Evolutionary conservation across 306 rosid genomes (phyloP).

Genomic region (Cotoneaster glaucophyllus): DNA sequence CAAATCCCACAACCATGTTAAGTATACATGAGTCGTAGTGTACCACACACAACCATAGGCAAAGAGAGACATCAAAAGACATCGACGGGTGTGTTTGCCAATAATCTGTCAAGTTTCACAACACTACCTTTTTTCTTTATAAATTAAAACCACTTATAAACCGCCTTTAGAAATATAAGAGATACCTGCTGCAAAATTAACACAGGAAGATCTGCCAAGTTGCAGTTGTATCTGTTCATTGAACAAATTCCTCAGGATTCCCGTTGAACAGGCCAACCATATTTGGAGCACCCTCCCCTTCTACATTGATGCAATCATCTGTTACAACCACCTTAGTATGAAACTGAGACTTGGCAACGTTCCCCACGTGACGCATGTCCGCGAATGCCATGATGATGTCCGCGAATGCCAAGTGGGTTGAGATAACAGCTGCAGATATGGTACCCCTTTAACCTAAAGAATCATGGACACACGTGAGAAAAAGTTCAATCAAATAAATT

Average conservation of each 20-base stretch:
- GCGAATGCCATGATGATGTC: constrained; percentile 79
- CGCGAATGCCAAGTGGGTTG: constrained; percentile 92
- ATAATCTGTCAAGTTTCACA: not conserved
- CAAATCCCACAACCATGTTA: not conserved
- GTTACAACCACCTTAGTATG: constrained; percentile 73
- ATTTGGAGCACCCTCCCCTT: constrained; percentile 85
- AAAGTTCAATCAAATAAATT: constrained; percentile 9
- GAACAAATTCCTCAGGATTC: constrained; percentile 52
- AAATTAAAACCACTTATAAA: not conserved
- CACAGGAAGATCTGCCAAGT: constrained; percentile 76
- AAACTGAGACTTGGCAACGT: constrained; percentile 48
- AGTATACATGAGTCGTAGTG: not conserved
- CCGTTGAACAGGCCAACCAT: constrained; percentile 68
- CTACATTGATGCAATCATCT: constrained; percentile 70
- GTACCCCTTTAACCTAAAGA: constrained; percentile 66
- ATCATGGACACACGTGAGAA: constrained; percentile 12
- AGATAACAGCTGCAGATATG: constrained; percentile 65
- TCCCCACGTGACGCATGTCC: constrained; percentile 28
- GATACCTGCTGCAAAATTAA: constrained; percentile 86
- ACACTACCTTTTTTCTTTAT: not conserved
- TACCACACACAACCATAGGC: not conserved
- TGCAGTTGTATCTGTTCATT: constrained; percentile 66
- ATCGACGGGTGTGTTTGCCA: not conserved
- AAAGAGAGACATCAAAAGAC: not conserved
- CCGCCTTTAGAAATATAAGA: not conserved